Conservation (phyloP, 2,329 filamentous ascomycete species). For the Phyllosticta citriasiana region DNA sequence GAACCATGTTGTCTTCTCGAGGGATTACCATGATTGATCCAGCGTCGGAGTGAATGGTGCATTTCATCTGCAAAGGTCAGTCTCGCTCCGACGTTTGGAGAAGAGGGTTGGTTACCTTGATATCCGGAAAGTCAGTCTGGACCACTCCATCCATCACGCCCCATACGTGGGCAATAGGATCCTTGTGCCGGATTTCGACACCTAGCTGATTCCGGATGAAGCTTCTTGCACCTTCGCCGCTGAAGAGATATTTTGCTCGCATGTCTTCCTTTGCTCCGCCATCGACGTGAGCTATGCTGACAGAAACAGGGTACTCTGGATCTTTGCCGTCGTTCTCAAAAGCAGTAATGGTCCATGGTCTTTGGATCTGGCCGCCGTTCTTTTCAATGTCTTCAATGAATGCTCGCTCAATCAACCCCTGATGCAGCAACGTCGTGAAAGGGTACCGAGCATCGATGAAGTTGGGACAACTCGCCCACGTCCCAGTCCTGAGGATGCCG, state of each 20-base stretch:
- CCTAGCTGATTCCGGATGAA: constrained; percentile 53
- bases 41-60: constrained; percentile 55
- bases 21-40: constrained; percentile 56
- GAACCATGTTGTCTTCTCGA: constrained; percentile 44
- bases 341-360: constrained; percentile 52
- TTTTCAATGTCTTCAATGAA: constrained; percentile 53
- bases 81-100: not conserved
- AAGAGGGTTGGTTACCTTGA: constrained; percentile 36
- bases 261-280: constrained; percentile 58
- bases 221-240: constrained; percentile 51
- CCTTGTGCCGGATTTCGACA: constrained; percentile 55
- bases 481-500: constrained; percentile 51
- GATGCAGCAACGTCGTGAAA: constrained; percentile 53
- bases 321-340: constrained; percentile 52
- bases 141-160: constrained; percentile 59
- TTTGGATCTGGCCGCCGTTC: constrained; percentile 45
- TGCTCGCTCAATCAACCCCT: constrained; percentile 52
- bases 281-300: constrained; percentile 67
- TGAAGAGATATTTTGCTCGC: constrained; percentile 52
- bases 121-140: constrained; percentile 52
- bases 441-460: constrained; percentile 62
- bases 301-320: constrained; percentile 68
- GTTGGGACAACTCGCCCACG: constrained; percentile 78
- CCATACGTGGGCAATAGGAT: constrained; percentile 55
- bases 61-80: constrained; percentile 46